phyloP scores from a whole-genome alignment of 805 yeast genomes.

The Sugiyamaella floridensis region DNA sequence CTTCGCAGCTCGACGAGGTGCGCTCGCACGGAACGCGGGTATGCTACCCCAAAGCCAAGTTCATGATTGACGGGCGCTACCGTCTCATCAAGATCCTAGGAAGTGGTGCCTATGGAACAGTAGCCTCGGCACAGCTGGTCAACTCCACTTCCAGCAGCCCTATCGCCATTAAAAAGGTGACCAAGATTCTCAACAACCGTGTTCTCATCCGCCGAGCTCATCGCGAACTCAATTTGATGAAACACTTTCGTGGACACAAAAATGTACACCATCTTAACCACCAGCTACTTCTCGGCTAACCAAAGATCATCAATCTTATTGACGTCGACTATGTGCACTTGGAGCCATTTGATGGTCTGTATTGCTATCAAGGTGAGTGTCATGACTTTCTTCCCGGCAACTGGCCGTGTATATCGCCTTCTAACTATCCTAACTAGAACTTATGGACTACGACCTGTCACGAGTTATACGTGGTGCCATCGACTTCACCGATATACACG shows the following conservation, averaged over 20 bases:
- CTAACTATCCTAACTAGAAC: conserved; percentile 36
- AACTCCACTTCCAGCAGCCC: conserved; percentile 32
- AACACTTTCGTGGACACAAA: conserved; percentile 76
- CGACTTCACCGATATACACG: conserved; percentile 78
- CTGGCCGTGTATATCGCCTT: no score
- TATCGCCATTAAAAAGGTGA: conserved; percentile 77
- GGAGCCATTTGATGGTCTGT: conserved; percentile 75
- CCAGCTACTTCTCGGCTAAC: background rate
- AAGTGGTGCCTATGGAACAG: conserved; percentile 81
- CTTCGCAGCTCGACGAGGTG: background rate
- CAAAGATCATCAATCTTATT: conserved; percentile 54
- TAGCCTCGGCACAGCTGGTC: conserved; percentile 65
- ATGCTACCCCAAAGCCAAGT: conserved; percentile 22
- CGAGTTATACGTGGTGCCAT: conserved; percentile 59
- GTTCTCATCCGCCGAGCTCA: conserved; percentile 71
- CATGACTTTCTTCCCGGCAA: background rate
- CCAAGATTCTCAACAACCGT: conserved; percentile 59
- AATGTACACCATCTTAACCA: conserved; percentile 38
- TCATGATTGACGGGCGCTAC: conserved; percentile 58
- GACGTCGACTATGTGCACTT: conserved; percentile 65
- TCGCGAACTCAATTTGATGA: conserved; percentile 75
- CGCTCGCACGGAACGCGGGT: background rate
- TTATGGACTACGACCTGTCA: conserved; percentile 74
- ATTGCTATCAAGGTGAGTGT: conserved; percentile 57
- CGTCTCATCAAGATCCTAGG: conserved; percentile 56